phyloP scores from a whole-genome alignment of 139 green algal genomes.

The Tetraselmis chui region DNA sequence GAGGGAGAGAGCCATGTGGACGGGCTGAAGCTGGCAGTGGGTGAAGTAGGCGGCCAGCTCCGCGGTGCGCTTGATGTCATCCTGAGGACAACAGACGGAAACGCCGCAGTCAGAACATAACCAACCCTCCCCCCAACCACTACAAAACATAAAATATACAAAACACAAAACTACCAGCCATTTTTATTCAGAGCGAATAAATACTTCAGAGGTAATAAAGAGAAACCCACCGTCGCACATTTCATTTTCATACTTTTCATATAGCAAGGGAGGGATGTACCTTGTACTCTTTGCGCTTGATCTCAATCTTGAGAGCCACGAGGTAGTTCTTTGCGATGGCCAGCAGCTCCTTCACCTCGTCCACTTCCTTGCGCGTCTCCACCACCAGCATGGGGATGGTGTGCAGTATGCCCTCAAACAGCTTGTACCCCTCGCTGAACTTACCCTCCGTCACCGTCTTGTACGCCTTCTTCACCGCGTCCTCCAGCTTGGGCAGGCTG shows the following conservation, averaged over 20 bases:
- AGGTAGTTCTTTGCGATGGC: slow-evolving; percentile 77
- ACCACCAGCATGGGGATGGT: slow-evolving; percentile 86
- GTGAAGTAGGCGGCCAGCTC: slow-evolving; percentile 99
- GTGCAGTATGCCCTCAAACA: slow-evolving; percentile 80
- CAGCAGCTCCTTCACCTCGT: slow-evolving; percentile 94
- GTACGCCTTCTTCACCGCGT: slow-evolving; percentile 70
- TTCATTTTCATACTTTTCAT: too few species aligned
- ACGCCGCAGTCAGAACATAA: background rate
- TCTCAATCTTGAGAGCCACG: slow-evolving; percentile 81
- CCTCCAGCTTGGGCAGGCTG: slow-evolving; percentile 22
- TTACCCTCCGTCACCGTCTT: slow-evolving; percentile 95
- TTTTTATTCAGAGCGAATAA: background rate
- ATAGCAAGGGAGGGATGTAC: too few species aligned
- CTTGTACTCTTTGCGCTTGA: slow-evolving; percentile 77
- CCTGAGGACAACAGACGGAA: slow-evolving; percentile 15
- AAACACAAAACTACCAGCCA: background rate
- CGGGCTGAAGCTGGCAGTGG: slow-evolving; percentile 82
- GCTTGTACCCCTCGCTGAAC: slow-evolving; percentile 86
- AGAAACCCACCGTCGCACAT: too few species aligned
- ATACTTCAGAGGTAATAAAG: too few species aligned
- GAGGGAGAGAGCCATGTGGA: slow-evolving; percentile 83
- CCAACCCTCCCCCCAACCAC: background rate
- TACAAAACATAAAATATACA: background rate
- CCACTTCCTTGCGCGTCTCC: slow-evolving; percentile 81
- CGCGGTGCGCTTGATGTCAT: slow-evolving; percentile 63